phyloP scores from a whole-genome alignment of 1,284 basidiomycete genomes.

The Termitomyces sp. region DNA sequence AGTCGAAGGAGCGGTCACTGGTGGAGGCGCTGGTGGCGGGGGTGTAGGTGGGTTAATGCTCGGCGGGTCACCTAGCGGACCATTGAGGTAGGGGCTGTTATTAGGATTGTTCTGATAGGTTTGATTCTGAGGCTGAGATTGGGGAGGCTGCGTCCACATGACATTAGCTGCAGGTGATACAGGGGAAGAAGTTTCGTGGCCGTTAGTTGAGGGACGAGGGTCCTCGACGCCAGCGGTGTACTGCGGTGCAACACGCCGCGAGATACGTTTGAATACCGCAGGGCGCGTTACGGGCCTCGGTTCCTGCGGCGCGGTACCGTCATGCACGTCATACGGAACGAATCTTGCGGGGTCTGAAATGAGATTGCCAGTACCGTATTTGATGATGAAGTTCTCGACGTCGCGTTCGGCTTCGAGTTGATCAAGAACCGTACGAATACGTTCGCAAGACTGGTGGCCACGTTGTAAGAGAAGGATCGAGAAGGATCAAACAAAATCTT shows the following conservation, averaged over 20 bases:
- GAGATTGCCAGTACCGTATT: constrained; percentile 77
- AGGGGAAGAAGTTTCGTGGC: constrained; percentile 1
- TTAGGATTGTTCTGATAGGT: background rate
- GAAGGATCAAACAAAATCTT: constrained; percentile 7
- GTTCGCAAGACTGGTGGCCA: constrained; percentile 75
- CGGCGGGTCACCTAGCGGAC: constrained; percentile 9
- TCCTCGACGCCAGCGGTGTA: background rate
- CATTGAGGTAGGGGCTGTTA: constrained; percentile 2
- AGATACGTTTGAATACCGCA: constrained; percentile 50
- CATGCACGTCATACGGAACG: constrained; percentile 59
- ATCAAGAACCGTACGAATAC: constrained; percentile 76
- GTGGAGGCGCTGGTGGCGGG: background rate
- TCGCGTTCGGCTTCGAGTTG: constrained; percentile 77
- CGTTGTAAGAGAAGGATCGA: constrained; percentile 3
- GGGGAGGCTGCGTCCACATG: constrained; percentile 7
- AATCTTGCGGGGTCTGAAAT: constrained; percentile 77
- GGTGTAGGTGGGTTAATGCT: constrained; percentile 11
- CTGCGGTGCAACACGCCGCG: constrained; percentile 32
- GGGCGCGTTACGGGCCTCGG: constrained; percentile 39
- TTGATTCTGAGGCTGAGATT: constrained; percentile 5
- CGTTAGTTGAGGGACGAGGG: constrained; percentile 1
- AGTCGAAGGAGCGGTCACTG: background rate
- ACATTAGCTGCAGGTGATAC: background rate
- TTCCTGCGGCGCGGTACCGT: constrained; percentile 47
- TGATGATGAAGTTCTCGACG: constrained; percentile 76